A percentile compares a stretch with the other conserved stretches of the same genome.
Conservation (phyloP, 2,329 filamentous ascomycete species). For the Laburnicola sp. region DNA sequence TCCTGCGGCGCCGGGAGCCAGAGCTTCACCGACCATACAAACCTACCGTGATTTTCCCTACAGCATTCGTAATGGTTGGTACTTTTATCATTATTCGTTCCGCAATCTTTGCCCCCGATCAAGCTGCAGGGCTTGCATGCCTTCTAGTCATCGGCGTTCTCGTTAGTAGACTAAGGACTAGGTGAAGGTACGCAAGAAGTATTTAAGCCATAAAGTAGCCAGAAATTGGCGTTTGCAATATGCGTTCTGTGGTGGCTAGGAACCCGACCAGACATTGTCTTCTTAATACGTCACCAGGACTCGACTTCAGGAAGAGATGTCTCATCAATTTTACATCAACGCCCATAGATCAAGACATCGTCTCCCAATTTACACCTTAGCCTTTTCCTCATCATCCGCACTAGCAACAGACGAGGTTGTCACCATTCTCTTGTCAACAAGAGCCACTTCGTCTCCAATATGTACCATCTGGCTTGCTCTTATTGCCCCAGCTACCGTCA, state of each 20-base stretch:
- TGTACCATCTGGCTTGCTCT: conserved; percentile 9
- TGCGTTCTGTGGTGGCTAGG: too few species aligned
- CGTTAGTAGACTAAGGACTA: conserved; percentile 35
- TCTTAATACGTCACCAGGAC: too few species aligned
- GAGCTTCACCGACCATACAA: conserved; percentile 60
- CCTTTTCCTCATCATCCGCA: background rate
- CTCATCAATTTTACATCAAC: too few species aligned
- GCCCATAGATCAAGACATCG: too few species aligned
- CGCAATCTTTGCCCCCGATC: conserved; percentile 61
- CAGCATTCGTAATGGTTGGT: conserved; percentile 60
- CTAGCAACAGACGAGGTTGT: background rate
- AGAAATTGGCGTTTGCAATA: too few species aligned
- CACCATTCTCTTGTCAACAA: background rate
- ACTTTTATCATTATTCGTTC: conserved; percentile 63
- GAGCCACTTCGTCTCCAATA: conserved; percentile 4
- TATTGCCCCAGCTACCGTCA: conserved; percentile 8
- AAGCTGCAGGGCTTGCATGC: conserved; percentile 56
- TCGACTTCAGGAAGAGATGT: too few species aligned
- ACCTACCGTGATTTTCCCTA: conserved; percentile 55
- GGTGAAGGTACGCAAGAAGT: background rate
- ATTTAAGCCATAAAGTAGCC: background rate
- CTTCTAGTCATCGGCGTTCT: conserved; percentile 56
- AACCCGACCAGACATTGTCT: too few species aligned
- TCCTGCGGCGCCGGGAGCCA: conserved; percentile 62
- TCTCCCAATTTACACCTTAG: background rate